phyloP scores from a whole-genome alignment of 768 basidiomycete genomes.

The Chalciporus sphaerocephalus region DNA sequence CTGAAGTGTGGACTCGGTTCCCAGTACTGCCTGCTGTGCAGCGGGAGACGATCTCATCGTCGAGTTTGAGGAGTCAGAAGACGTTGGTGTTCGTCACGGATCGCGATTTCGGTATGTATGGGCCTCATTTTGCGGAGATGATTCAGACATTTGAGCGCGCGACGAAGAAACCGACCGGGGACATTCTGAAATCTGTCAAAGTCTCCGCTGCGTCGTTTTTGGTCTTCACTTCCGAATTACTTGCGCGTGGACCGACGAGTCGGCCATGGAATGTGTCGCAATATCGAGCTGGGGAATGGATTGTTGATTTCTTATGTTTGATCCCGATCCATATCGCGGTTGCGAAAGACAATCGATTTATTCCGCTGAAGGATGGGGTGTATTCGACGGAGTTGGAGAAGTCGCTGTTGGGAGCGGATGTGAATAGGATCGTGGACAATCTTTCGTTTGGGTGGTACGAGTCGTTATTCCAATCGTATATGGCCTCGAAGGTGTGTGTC shows the following conservation, averaged over 20 bases:
- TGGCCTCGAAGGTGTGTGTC: slow-evolving; percentile 46
- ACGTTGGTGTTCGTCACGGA: slow-evolving; percentile 40
- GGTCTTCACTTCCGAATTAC: slow-evolving; percentile 13
- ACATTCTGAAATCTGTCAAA: slow-evolving; percentile 34
- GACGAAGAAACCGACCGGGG: slow-evolving; percentile 47
- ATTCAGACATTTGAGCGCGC: slow-evolving; percentile 41
- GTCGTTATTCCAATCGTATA: slow-evolving; percentile 57
- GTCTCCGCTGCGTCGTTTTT: slow-evolving; percentile 20
- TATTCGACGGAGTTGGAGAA: slow-evolving; percentile 47
- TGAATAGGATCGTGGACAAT: slow-evolving; percentile 50
- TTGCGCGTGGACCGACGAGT: neutral
- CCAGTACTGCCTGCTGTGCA: slow-evolving; percentile 48
- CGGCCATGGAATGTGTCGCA: slow-evolving; percentile 26
- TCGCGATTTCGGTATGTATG: slow-evolving; percentile 29
- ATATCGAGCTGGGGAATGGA: slow-evolving; percentile 51
- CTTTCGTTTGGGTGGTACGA: slow-evolving; percentile 65
- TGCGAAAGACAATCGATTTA: slow-evolving; percentile 54
- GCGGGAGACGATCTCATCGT: slow-evolving; percentile 35
- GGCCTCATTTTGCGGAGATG: slow-evolving; percentile 39
- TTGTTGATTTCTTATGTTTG: slow-evolving; percentile 55
- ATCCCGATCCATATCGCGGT: slow-evolving; percentile 64
- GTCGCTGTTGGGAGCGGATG: slow-evolving; percentile 54
- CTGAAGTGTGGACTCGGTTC: slow-evolving; percentile 52
- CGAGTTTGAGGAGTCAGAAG: slow-evolving; percentile 26
- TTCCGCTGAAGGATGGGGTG: slow-evolving; percentile 58